Conservation (phyloP, 2,329 filamentous ascomycete genomes). For the Botrytis paeoniae region DNA sequence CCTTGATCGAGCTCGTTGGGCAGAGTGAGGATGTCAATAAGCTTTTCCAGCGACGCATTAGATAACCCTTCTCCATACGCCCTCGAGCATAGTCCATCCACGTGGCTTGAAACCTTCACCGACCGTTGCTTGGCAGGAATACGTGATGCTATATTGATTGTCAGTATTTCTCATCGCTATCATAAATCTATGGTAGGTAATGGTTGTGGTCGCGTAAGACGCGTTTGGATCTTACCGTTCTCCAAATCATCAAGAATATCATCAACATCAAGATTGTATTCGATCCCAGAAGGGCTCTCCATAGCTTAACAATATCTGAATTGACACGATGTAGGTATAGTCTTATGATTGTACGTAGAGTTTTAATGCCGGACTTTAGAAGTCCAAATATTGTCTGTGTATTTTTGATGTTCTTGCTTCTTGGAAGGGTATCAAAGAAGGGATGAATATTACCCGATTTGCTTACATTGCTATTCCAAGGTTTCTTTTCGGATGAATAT, state of each 20-base stretch:
- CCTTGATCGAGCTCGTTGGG: conserved; percentile 73
- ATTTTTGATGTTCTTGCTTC: conserved; percentile 1
- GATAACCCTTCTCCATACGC: conserved; percentile 68
- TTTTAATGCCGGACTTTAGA: not conserved
- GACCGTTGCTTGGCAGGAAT: conserved; percentile 64
- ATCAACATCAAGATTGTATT: conserved; percentile 23
- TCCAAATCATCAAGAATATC: conserved; percentile 33
- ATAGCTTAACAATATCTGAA: not conserved
- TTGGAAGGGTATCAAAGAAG: not conserved
- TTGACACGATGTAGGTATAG: not conserved
- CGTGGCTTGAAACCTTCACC: conserved; percentile 58
- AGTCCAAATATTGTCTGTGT: not conserved
- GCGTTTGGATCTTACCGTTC: conserved; percentile 30
- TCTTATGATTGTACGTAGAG: not conserved
- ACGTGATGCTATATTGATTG: conserved; percentile 49
- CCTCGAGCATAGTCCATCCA: conserved; percentile 60
- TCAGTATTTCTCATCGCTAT: conserved; percentile 17
- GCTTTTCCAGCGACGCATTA: conserved; percentile 54
- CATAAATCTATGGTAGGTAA: not conserved
- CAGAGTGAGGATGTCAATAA: conserved; percentile 65
- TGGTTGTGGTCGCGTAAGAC: conserved; percentile 12
- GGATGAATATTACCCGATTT: not conserved
- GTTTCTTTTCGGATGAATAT: not conserved
- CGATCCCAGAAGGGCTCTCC: not conserved
- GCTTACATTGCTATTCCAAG: not conserved